These are phyloP conservation scores for Lipomyces chichibuensis DNA, from an alignment of 805 yeast genomes.

Conservation along the genomic window DNA sequence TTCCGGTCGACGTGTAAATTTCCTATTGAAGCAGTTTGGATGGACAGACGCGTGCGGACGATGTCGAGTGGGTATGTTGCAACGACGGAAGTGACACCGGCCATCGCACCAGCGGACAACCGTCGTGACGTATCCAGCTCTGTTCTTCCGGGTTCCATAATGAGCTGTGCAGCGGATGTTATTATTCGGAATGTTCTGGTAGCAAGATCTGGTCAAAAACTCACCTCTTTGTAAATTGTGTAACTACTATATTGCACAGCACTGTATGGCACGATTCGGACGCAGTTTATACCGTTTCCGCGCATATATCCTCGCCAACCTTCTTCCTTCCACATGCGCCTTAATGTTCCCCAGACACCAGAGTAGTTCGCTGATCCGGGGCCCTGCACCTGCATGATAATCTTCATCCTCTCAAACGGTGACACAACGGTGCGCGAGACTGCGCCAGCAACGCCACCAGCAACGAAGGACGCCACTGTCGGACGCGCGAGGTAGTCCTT, in stretches of 20 bases:
- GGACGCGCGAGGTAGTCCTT: constrained; percentile 40
- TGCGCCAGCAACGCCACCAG: constrained; percentile 97
- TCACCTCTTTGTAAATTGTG: constrained; percentile 58
- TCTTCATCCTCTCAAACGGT: constrained; percentile 93
- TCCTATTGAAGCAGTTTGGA: constrained; percentile 75
- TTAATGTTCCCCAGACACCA: constrained; percentile 78
- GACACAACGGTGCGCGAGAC: constrained; percentile 90
- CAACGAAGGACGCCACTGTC: constrained; percentile 75
- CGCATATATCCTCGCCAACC: constrained; percentile 89
- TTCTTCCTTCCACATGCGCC: constrained; percentile 82
- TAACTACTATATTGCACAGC: constrained; percentile 92
- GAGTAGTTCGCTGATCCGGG: constrained; percentile 50
- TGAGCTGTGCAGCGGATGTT: constrained; percentile 8
- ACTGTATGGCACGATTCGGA: constrained; percentile 88
- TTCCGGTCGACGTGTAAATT: constrained; percentile 31
- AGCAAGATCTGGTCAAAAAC: constrained; percentile 36
- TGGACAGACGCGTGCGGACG: constrained; percentile 83
- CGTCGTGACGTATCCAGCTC: constrained; percentile 61
- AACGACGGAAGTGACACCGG: constrained; percentile 77
- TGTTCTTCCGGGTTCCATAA: constrained; percentile 33
- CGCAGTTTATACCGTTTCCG: constrained; percentile 88
- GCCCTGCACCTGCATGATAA: constrained; percentile 86
- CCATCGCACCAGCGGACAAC: constrained; percentile 73
- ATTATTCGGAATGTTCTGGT: not conserved
- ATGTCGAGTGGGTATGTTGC: constrained; percentile 92